Evolutionary conservation across 352 stramenopile genomes (phyloP).

Genomic region (Phytopythium chamaehyphon): DNA sequence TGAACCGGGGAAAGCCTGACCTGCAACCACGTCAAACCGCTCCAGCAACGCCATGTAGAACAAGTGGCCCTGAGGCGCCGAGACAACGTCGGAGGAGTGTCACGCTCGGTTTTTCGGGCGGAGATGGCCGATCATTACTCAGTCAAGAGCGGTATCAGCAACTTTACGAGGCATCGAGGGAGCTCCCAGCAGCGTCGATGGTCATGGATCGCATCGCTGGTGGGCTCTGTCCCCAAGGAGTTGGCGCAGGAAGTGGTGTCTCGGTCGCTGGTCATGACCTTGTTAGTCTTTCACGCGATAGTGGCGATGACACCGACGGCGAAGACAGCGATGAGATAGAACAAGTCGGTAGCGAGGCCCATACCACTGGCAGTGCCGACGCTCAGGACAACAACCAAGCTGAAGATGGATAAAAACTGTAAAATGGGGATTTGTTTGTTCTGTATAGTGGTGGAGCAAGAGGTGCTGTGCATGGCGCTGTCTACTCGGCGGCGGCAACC

Average conservation of each 20-base stretch:
- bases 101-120: neutral
- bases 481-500: slow-evolving; percentile 9
- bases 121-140: neutral
- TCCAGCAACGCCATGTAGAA: no score
- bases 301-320: neutral
- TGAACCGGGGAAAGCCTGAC: slow-evolving; percentile 40
- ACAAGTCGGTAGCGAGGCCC: neutral
- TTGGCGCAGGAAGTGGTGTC: no score
- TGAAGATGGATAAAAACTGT: neutral
- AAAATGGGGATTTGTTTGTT: neutral
- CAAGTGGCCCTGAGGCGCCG: neutral
- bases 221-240: no score
- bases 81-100: slow-evolving; percentile 4
- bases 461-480: neutral
- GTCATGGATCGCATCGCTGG: slow-evolving; percentile 4
- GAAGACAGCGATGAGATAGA: neutral
- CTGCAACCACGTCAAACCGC: neutral
- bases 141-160: neutral
- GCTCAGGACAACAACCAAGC: slow-evolving; percentile 5
- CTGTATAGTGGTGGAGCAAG: neutral
- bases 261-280: neutral
- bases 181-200: slow-evolving; percentile 1
- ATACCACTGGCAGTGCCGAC: neutral
- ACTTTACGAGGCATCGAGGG: neutral
- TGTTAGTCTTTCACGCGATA: neutral